Percentiles rank a stretch among this genome's conserved stretches.
These are phyloP conservation scores for Penicillium samsonianum DNA, from an alignment of 495 filamentous ascomycete genomes.

Conservation along the genomic window DNA sequence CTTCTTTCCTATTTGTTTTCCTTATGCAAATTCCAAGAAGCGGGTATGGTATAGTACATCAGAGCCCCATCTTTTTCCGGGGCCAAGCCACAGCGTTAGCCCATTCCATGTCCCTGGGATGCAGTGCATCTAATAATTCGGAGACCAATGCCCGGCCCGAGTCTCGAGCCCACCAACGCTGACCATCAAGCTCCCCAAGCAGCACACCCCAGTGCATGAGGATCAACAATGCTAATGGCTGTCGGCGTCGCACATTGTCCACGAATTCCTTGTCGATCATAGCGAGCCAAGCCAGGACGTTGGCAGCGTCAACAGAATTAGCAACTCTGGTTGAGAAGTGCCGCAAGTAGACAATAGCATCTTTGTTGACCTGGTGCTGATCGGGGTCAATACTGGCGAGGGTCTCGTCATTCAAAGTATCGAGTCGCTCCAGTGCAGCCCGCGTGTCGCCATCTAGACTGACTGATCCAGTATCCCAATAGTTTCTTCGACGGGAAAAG, in stretches of 20 bases:
- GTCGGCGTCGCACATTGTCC: constrained; percentile 31
- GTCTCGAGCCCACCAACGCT: constrained; percentile 41
- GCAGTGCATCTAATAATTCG: constrained; percentile 30
- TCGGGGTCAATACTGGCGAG: constrained; percentile 24
- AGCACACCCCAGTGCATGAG: constrained; percentile 45
- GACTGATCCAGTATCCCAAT: constrained; percentile 16
- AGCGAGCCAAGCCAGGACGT: constrained; percentile 41
- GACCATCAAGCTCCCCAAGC: constrained; percentile 35
- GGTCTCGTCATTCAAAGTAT: constrained; percentile 28
- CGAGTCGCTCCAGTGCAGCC: constrained; percentile 30
- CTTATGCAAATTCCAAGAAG: not conserved
- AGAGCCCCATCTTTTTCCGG: constrained; percentile 32
- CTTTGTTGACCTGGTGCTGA: constrained; percentile 34
- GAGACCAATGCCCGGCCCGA: constrained; percentile 36
- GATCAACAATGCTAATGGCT: constrained; percentile 36
- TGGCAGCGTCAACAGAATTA: constrained; percentile 27
- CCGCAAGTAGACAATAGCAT: constrained; percentile 32
- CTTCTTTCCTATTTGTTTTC: too few species aligned
- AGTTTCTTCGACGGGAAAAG: constrained; percentile 23
- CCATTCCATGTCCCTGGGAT: constrained; percentile 24
- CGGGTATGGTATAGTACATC: constrained; percentile 8
- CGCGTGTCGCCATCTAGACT: constrained; percentile 30
- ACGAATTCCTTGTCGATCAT: constrained; percentile 40
- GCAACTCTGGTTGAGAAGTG: constrained; percentile 31
- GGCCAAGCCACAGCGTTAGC: constrained; percentile 35